Evolutionary conservation across 768 basidiomycete genomes (phyloP), one percentile per base, ranked within the genome.

Genomic region (Chalciporus chontae): DNA sequence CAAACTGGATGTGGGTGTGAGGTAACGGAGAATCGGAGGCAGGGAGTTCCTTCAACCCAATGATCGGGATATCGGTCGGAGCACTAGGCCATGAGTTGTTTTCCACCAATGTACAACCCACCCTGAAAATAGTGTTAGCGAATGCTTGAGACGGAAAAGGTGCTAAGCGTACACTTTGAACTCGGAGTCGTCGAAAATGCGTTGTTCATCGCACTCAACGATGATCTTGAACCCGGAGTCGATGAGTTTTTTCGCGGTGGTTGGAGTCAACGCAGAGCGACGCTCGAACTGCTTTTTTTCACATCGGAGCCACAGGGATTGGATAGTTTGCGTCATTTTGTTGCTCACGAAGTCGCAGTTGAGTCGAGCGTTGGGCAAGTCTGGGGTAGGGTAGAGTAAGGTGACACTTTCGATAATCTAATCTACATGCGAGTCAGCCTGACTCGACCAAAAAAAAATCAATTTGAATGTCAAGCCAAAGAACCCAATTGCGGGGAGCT

Each of bases 1-100:
- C 94, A 60, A 98, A 99, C 61, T 96, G 93, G 64, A 99, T 93
- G 70, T 99, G 96, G 3, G 90, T 92, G 70, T 99, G 96, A 8
- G 81, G 83, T 15, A 99, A 74, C 18, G 95, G 88, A 29, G 84
- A 83, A 40, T 80, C 77, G 37, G 92, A 94, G 47, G 73, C 81
- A 19, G 87, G 83, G n/a, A 98, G 82, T 65, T 98, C 96, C 75
- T 99, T 99, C 68, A 99, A 78, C 5, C 96, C 96, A 60, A 97
- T 85, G 69, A 99, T 94, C 38, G 88, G 86, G 29, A 83, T 71
- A 38, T 80, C 69, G 19, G 67, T 69, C 0, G 93, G 91, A 0
- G 94, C 94, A 40, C 62, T 75, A 15, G 90, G 83, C 95, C 95
- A 99, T 9, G 88, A 77, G 64, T 93, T 90, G 70, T 94, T 87